These are phyloP conservation scores for Schwanniomyces yamadae DNA, from an alignment of 805 yeast species.

Conservation along the genomic window DNA sequence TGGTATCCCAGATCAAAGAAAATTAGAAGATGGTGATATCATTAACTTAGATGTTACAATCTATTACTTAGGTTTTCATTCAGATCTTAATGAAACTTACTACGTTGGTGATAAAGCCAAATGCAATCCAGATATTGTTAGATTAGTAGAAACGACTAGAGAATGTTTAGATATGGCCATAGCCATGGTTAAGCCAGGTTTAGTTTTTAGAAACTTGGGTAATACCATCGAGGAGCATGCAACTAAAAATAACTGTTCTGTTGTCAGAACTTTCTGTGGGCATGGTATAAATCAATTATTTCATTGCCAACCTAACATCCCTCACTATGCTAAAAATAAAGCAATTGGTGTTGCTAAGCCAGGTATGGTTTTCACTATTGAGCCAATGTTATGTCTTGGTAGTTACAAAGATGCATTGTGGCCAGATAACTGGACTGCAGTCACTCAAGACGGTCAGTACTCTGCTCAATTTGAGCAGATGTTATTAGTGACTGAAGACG, in stretches of 20 bases:
- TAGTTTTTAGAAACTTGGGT: constrained; percentile 83
- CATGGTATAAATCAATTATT: constrained; percentile 87
- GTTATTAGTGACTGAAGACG: constrained; percentile 86
- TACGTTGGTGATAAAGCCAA: constrained; percentile 90
- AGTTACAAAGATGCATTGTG: constrained; percentile 75
- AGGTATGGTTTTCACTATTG: constrained; percentile 95
- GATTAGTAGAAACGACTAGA: constrained; percentile 84
- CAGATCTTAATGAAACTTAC: constrained; percentile 94
- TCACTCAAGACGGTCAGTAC: constrained; percentile 83
- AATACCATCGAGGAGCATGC: constrained; percentile 88
- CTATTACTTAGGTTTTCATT: constrained; percentile 84
- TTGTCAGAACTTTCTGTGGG: constrained; percentile 88
- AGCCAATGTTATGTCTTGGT: constrained; percentile 94
- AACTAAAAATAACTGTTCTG: constrained; percentile 70
- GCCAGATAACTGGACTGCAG: constrained; percentile 98
- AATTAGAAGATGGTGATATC: constrained; percentile 90
- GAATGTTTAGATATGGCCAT: constrained; percentile 86
- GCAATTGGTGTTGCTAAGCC: constrained; percentile 92
- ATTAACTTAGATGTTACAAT: constrained; percentile 86
- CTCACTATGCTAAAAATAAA: constrained; percentile 92
- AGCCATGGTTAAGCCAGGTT: constrained; percentile 84
- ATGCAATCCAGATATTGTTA: constrained; percentile 75
- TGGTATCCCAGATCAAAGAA: constrained; percentile 92
- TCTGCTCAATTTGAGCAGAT: constrained; percentile 97
- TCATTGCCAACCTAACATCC: constrained; percentile 90